phyloP scores from a whole-genome alignment of 2,329 filamentous ascomycete genomes.

The Diaporthe citri region DNA sequence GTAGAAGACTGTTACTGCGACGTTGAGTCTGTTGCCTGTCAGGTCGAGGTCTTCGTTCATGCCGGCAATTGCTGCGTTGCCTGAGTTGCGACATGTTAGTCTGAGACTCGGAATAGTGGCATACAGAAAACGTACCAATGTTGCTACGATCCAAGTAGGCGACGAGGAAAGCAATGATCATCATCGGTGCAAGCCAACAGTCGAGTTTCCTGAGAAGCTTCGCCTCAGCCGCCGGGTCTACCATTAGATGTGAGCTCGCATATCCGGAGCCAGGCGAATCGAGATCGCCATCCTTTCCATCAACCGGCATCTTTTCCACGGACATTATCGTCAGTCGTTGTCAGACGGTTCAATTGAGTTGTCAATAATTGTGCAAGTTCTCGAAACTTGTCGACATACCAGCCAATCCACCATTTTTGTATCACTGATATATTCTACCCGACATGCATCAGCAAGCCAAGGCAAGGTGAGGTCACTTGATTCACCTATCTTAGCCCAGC shows the following conservation, averaged over 20 bases:
- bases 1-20: constrained; percentile 75
- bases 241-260: neutral
- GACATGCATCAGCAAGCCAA: neutral
- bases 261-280: neutral
- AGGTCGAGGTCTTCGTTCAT: constrained; percentile 73
- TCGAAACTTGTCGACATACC: neutral
- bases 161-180: constrained; percentile 79
- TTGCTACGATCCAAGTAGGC: constrained; percentile 82
- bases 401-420: neutral
- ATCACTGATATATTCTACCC: neutral
- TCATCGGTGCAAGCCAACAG: constrained; percentile 71
- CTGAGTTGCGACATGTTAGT: neutral
- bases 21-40: constrained; percentile 74
- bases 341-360: neutral
- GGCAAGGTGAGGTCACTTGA: neutral
- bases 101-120: neutral
- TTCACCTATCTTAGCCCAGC: neutral
- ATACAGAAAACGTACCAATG: constrained; percentile 61
- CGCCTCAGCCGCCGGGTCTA: constrained; percentile 55
- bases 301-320: neutral
- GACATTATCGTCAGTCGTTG: neutral
- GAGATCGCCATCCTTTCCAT: neutral
- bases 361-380: neutral
- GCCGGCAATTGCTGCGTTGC: constrained; percentile 74
- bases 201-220: constrained; percentile 75